Conservation (phyloP, 176 grass and related monocot species). For the Musa itinerans region DNA sequence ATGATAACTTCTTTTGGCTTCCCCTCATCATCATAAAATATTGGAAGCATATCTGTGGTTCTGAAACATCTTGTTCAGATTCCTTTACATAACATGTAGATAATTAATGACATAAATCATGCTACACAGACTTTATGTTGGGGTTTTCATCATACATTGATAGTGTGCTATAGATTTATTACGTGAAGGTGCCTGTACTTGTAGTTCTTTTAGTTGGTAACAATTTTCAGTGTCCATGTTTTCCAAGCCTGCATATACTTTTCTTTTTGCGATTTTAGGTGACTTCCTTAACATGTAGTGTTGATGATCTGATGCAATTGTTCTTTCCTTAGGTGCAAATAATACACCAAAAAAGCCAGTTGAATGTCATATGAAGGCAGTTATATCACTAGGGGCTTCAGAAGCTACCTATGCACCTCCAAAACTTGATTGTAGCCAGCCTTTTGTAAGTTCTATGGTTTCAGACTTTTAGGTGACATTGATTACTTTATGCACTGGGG, state of each 20-base stretch:
- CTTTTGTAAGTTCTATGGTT: conserved; percentile 45
- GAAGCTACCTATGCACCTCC: conserved; percentile 40
- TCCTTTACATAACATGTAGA: not conserved
- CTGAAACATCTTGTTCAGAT: not conserved
- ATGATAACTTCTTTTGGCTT: not conserved
- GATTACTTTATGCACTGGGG: too few species aligned
- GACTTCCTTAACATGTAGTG: not conserved
- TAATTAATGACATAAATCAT: not conserved
- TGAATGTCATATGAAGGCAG: conserved; percentile 61
- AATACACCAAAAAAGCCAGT: conserved; percentile 37
- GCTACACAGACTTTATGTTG: not conserved
- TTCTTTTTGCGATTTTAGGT: not conserved
- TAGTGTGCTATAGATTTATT: not conserved
- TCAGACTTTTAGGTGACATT: not conserved
- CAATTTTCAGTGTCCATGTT: not conserved
- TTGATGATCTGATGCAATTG: not conserved
- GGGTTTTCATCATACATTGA: not conserved
- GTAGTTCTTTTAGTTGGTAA: not conserved
- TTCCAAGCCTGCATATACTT: not conserved
- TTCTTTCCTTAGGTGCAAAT: conserved; percentile 28
- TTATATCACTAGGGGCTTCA: conserved; percentile 49
- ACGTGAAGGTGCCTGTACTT: not conserved
- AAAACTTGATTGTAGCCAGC: conserved; percentile 50
- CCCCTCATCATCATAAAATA: not conserved
- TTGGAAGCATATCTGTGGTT: not conserved